A percentile compares a stretch with the other conserved stretches of the same genome.
phyloP scores from a whole-genome alignment of 1,284 basidiomycete genomes.

The Ceratobasidium sp. region DNA sequence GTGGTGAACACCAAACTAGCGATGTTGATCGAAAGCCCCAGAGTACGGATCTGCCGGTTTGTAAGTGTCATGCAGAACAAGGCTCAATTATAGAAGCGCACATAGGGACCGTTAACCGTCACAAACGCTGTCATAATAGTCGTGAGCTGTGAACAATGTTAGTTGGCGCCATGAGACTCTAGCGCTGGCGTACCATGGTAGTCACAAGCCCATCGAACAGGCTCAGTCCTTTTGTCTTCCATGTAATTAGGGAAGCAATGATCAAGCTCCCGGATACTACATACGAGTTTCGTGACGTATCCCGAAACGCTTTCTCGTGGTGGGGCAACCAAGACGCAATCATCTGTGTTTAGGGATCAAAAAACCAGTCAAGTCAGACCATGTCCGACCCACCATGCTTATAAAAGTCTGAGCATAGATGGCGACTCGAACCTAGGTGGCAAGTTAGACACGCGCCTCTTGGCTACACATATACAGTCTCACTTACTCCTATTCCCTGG shows the following conservation, averaged over 20 bases:
- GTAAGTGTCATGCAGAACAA: neutral
- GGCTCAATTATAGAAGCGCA: neutral
- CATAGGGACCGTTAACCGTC: constrained; percentile 35
- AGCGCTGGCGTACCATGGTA: constrained; percentile 19
- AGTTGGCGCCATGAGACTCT: neutral
- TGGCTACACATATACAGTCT: neutral
- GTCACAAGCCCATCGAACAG: constrained; percentile 30
- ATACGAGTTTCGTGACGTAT: constrained; percentile 40
- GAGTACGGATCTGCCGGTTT: constrained; percentile 6
- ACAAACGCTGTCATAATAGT: constrained; percentile 45
- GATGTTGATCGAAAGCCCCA: constrained; percentile 29
- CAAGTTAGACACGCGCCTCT: neutral
- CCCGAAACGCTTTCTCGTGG: constrained; percentile 39
- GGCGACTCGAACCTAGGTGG: constrained; percentile 25
- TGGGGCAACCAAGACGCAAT: constrained; percentile 34
- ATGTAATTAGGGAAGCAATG: constrained; percentile 30
- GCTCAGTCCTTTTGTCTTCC: constrained; percentile 16
- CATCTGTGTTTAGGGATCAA: neutral
- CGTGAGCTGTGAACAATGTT: constrained; percentile 14
- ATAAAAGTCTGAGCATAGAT: constrained; percentile 39
- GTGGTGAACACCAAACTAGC: constrained; percentile 34
- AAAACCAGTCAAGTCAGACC: neutral
- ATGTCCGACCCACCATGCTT: constrained; percentile 25
- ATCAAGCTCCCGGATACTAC: constrained; percentile 35
- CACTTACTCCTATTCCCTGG: constrained; percentile 38